Conservation (phyloP, 2,329 filamentous ascomycete species). For the Microthyrium microscopicum region DNA sequence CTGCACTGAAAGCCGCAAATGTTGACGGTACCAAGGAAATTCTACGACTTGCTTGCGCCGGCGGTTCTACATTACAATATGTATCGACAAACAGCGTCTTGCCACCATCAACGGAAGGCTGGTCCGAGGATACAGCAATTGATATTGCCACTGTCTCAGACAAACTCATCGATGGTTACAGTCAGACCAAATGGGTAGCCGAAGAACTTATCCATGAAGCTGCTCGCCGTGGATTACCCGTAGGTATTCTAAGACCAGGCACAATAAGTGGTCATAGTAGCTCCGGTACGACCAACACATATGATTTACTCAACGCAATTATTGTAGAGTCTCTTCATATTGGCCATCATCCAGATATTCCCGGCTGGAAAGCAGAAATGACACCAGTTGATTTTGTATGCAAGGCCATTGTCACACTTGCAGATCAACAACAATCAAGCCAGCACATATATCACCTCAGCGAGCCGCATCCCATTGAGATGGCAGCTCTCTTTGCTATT, state of each 20-base stretch:
- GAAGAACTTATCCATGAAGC: constrained; percentile 60
- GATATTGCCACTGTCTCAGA: constrained; percentile 50
- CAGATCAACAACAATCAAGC: constrained; percentile 43
- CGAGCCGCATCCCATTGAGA: constrained; percentile 54
- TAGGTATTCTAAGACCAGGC: constrained; percentile 55
- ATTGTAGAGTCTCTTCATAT: constrained; percentile 63
- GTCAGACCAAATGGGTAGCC: constrained; percentile 69
- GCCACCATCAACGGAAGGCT: constrained; percentile 51
- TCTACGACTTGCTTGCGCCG: constrained; percentile 49
- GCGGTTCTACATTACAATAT: constrained; percentile 58
- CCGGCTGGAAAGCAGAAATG: constrained; percentile 68
- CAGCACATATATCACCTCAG: constrained; percentile 59
- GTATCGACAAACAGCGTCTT: constrained; percentile 69
- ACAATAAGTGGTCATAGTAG: constrained; percentile 65
- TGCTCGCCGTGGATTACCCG: constrained; percentile 48
- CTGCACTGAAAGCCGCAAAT: constrained; percentile 56
- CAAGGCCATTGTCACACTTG: constrained; percentile 53
- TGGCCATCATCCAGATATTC: constrained; percentile 51
- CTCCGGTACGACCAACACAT: constrained; percentile 61
- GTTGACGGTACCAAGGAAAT: constrained; percentile 66
- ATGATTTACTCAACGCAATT: constrained; percentile 59
- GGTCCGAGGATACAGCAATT: constrained; percentile 53
- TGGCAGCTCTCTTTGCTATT: constrained; percentile 45
- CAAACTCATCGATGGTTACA: constrained; percentile 56
- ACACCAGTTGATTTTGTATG: constrained; percentile 71